Evolutionary conservation across 371 early-diverging fungal genomes (phyloP).

Genomic region (Massospora cicadina): DNA sequence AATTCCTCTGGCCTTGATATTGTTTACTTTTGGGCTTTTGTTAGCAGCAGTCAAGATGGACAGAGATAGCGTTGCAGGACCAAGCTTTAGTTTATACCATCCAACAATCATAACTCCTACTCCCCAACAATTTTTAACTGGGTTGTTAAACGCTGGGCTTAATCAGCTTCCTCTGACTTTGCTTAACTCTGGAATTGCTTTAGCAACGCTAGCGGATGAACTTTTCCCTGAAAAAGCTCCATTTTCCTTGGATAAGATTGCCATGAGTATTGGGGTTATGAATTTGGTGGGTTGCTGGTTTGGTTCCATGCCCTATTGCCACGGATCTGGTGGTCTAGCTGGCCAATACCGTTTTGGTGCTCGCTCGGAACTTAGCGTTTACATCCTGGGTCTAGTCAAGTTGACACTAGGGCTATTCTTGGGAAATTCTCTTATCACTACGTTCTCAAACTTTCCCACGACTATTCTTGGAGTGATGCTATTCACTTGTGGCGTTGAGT

Average conservation of each 20-base stretch:
- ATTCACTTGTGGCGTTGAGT: slow-evolving; percentile 61
- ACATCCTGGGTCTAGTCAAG: slow-evolving; percentile 56
- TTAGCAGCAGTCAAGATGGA: slow-evolving; percentile 15
- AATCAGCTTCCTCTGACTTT: slow-evolving; percentile 76
- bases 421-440: slow-evolving; percentile 52
- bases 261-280: slow-evolving; percentile 61
- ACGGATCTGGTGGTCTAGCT: slow-evolving; percentile 76
- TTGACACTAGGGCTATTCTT: slow-evolving; percentile 56
- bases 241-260: slow-evolving; percentile 26
- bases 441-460: slow-evolving; percentile 49
- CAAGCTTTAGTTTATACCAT: slow-evolving; percentile 30
- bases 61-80: slow-evolving; percentile 21
- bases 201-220: slow-evolving; percentile 58
- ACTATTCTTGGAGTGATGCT: slow-evolving; percentile 73
- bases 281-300: slow-evolving; percentile 73
- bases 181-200: slow-evolving; percentile 71
- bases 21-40: slow-evolving; percentile 9
- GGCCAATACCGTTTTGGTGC: slow-evolving; percentile 89
- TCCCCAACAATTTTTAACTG: slow-evolving; percentile 39
- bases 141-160: slow-evolving; percentile 61
- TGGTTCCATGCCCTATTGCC: slow-evolving; percentile 71
- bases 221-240: slow-evolving; percentile 54
- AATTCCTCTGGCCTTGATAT: slow-evolving; percentile 11
- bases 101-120: slow-evolving; percentile 38
- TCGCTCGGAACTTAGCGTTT: slow-evolving; percentile 57